phyloP scores from a whole-genome alignment of 2,329 filamentous ascomycete genomes.

The Fusarium nodosum region DNA sequence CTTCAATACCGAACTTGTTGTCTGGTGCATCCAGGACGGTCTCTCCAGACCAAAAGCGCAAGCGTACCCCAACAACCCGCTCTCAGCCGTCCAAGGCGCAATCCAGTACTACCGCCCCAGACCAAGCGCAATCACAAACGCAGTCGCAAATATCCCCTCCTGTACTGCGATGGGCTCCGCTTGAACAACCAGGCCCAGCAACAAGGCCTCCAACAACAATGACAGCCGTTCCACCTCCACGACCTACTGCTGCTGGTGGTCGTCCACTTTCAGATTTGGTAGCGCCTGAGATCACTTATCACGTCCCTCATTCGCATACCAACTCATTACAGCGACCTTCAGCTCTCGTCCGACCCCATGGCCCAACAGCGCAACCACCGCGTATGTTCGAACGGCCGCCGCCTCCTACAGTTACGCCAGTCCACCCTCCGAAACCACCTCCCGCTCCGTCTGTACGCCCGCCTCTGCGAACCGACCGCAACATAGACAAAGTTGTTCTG shows the following conservation, averaged over 20 bases:
- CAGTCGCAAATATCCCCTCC: constrained; percentile 34
- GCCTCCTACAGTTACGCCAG: constrained; percentile 51
- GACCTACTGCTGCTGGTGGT: constrained; percentile 27
- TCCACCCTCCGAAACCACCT: constrained; percentile 55
- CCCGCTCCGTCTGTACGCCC: constrained; percentile 50
- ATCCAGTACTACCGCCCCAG: constrained; percentile 6
- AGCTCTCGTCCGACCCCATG: constrained; percentile 54
- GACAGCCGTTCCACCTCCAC: constrained; percentile 42
- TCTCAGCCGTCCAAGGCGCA: constrained; percentile 25
- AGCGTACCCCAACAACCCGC: constrained; percentile 31
- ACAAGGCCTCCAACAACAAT: constrained; percentile 38
- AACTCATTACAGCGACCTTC: constrained; percentile 46
- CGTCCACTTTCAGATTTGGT: constrained; percentile 55
- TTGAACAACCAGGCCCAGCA: constrained; percentile 43
- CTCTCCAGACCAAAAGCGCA: constrained; percentile 42
- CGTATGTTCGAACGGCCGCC: constrained; percentile 50
- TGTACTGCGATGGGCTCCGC: constrained; percentile 47
- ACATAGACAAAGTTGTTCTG: constrained; percentile 88
- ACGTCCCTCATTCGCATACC: constrained; percentile 54
- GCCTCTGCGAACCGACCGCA: constrained; percentile 71
- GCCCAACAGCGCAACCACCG: constrained; percentile 52
- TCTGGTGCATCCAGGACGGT: constrained; percentile 12
- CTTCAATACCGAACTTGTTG: constrained; percentile 33
- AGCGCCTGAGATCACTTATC: constrained; percentile 59
- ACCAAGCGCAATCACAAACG: constrained; percentile 15